phyloP scores from a whole-genome alignment of 2,329 filamentous ascomycete species.

The Talaromyces rugulosus region DNA sequence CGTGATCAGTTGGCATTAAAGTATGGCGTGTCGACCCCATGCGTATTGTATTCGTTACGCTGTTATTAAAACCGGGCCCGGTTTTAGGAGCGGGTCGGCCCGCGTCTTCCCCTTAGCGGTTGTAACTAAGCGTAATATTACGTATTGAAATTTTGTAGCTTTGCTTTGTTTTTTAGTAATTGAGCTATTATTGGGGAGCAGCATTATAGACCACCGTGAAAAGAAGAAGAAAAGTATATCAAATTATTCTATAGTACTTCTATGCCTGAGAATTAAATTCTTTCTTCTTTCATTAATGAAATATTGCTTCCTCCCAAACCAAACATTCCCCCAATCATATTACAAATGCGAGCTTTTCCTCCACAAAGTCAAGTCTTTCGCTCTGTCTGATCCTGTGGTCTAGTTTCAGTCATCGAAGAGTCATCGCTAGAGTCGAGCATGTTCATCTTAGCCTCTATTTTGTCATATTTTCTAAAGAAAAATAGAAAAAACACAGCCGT shows the following conservation, averaged over 20 bases:
- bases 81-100: neutral
- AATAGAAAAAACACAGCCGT: conserved; percentile 4
- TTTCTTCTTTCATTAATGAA: neutral
- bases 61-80: neutral
- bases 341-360: neutral
- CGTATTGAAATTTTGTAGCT: neutral
- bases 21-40: neutral
- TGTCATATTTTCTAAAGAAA: conserved; percentile 15
- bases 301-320: neutral
- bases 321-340: neutral
- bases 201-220: neutral
- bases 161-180: neutral
- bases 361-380: neutral
- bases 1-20: neutral
- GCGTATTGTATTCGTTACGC: neutral
- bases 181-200: neutral
- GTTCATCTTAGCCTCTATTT: conserved; percentile 16
- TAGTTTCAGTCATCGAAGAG: neutral
- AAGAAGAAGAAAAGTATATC: neutral
- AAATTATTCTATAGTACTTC: neutral
- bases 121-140: neutral
- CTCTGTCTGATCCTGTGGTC: neutral
- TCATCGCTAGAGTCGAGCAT: neutral
- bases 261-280: neutral
- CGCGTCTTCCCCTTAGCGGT: neutral